Percentiles rank a stretch among this genome's conserved stretches.
These are phyloP conservation scores for Claviceps humidiphila DNA, from an alignment of 2,329 filamentous ascomycete genomes.

Conservation along the genomic window DNA sequence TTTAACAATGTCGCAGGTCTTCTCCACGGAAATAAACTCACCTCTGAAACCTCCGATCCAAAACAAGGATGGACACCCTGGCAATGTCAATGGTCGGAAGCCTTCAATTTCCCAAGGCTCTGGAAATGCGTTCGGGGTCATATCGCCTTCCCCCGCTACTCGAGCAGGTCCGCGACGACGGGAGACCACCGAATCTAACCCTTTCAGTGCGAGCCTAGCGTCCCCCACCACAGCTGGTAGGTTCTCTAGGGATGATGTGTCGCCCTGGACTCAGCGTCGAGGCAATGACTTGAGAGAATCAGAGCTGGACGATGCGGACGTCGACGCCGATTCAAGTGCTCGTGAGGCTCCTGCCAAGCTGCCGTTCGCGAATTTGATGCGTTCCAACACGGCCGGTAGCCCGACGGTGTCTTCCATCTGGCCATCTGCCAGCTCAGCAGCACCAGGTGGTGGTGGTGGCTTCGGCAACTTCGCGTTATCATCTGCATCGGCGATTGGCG, in stretches of 20 bases:
- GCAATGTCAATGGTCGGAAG: constrained; percentile 60
- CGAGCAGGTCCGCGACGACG: constrained; percentile 69
- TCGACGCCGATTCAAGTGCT: constrained; percentile 21
- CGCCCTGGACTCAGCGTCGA: constrained; percentile 45
- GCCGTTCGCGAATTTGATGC: constrained; percentile 34
- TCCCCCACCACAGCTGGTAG: constrained; percentile 49
- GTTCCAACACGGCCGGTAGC: constrained; percentile 40
- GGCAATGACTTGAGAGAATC: constrained; percentile 39
- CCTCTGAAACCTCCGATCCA: constrained; percentile 75
- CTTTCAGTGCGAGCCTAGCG: constrained; percentile 36
- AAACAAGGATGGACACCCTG: constrained; percentile 50
- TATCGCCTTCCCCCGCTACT: constrained; percentile 57
- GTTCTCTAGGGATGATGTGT: constrained; percentile 48
- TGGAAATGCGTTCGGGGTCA: constrained; percentile 51
- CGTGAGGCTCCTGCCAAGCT: constrained; percentile 19
- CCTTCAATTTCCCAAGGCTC: constrained; percentile 64
- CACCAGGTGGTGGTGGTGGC: constrained; percentile 58
- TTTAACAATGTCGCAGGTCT: constrained; percentile 41
- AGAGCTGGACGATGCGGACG: constrained; percentile 40
- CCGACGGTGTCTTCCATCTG: constrained; percentile 31
- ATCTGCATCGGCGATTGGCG: constrained; percentile 42
- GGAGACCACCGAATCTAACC: constrained; percentile 64
- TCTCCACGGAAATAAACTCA: constrained; percentile 81
- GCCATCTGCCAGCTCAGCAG: constrained; percentile 37
- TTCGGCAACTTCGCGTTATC: constrained; percentile 82